phyloP scores from a whole-genome alignment of 73 alveolate genomes.

The Halteria grandinella region DNA sequence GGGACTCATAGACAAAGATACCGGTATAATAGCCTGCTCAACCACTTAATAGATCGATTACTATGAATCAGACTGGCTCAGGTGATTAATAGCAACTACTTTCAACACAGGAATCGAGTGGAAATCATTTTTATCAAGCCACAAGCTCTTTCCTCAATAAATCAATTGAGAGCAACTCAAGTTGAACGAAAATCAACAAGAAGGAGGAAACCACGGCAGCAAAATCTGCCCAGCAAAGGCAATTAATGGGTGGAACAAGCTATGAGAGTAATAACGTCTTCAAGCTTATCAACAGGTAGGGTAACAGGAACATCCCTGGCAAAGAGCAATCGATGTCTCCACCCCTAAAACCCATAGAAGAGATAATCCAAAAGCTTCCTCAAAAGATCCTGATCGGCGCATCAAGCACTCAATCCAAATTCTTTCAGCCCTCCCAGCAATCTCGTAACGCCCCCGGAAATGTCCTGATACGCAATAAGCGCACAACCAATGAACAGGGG shows the following conservation, averaged over 20 bases:
- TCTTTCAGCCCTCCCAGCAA: not conserved
- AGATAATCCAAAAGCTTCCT: not conserved
- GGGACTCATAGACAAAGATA: constrained; percentile 5
- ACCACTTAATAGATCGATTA: constrained; percentile 17
- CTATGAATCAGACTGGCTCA: not conserved
- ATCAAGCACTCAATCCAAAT: constrained; percentile 2
- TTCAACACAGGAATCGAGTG: constrained; percentile 35
- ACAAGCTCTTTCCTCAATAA: constrained; percentile 14
- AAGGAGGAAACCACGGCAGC: not conserved
- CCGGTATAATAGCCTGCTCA: not conserved
- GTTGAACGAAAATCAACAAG: not conserved
- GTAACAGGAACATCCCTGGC: not conserved
- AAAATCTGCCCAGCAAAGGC: not conserved
- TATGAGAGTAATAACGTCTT: constrained; percentile 2
- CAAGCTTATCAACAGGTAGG: not conserved
- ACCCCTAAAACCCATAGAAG: not conserved
- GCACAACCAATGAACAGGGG: not conserved
- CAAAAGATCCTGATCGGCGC: not conserved
- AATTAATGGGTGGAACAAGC: not conserved
- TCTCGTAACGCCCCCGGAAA: not conserved
- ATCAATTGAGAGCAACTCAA: constrained; percentile 23
- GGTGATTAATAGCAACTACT: not conserved
- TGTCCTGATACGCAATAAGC: not conserved
- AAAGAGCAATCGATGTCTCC: constrained; percentile 4
- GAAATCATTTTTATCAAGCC: constrained; percentile 21